Conservation (phyloP, 2,329 filamentous ascomycete genomes). For the Periconia sp. region DNA sequence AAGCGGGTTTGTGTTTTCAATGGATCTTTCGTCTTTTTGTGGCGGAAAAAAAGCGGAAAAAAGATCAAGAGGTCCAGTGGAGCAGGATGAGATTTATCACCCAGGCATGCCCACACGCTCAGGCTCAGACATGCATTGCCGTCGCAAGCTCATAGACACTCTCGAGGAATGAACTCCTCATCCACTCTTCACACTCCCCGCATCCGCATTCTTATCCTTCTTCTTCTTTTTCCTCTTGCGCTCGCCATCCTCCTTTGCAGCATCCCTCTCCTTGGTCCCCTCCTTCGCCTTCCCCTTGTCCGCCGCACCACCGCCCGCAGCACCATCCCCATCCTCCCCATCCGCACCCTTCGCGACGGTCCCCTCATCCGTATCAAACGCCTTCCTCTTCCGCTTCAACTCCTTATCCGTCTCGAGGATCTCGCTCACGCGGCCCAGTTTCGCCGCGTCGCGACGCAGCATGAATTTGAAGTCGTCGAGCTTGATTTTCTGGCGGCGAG, state of each 20-base stretch:
- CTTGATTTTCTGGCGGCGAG: slow-evolving; percentile 93
- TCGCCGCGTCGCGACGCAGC: slow-evolving; percentile 78
- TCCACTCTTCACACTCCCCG: slow-evolving; percentile 20
- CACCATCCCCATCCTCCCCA: slow-evolving; percentile 11
- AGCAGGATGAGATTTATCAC: no score
- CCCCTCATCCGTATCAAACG: slow-evolving; percentile 68
- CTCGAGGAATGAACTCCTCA: slow-evolving; percentile 6
- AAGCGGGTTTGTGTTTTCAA: no score
- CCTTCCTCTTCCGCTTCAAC: slow-evolving; percentile 80
- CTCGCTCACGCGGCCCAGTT: slow-evolving; percentile 87
- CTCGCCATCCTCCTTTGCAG: slow-evolving; percentile 13
- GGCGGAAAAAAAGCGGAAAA: no score
- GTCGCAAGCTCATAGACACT: not conserved
- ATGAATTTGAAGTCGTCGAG: slow-evolving; percentile 98
- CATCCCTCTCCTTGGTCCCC: slow-evolving; percentile 39
- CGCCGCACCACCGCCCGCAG: slow-evolving; percentile 62
- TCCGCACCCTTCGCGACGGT: slow-evolving; percentile 47
- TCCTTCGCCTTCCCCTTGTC: slow-evolving; percentile 69
- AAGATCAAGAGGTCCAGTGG: no score
- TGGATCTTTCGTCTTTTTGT: no score
- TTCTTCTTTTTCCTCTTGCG: slow-evolving; percentile 14
- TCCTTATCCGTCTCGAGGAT: slow-evolving; percentile 85
- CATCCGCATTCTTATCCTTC: slow-evolving; percentile 20
- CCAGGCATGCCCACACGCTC: no score
- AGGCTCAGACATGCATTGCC: no score